These are phyloP conservation scores for Apophysomyces elegans DNA, from an alignment of 371 early-diverging fungal genomes.

Conservation along the genomic window DNA sequence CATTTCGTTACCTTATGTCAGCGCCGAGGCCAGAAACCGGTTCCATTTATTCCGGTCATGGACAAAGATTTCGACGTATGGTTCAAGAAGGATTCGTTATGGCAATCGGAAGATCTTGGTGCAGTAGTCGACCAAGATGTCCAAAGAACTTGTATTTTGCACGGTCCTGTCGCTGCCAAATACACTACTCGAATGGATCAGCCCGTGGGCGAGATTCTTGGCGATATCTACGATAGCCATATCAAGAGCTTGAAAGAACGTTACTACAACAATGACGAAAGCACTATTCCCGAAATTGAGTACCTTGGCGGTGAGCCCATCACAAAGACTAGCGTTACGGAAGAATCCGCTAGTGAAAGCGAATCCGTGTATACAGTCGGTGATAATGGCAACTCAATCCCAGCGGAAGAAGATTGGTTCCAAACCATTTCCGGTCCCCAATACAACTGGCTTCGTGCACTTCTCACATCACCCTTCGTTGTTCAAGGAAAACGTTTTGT, in stretches of 20 bases:
- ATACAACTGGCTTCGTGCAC: constrained; percentile 86
- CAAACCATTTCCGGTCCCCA: constrained; percentile 74
- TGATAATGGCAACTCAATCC: constrained; percentile 59
- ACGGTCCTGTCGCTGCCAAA: constrained; percentile 91
- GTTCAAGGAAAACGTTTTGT: constrained; percentile 80
- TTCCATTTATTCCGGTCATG: constrained; percentile 90
- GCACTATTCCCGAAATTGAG: constrained; percentile 79
- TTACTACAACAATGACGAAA: constrained; percentile 73
- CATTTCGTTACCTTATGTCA: constrained; percentile 87
- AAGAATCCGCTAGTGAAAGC: constrained; percentile 32
- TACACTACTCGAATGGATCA: constrained; percentile 82
- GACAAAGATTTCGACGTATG: constrained; percentile 93
- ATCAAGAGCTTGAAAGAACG: constrained; percentile 77
- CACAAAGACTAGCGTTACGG: constrained; percentile 19
- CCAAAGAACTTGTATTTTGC: constrained; percentile 91
- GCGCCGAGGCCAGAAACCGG: constrained; percentile 87
- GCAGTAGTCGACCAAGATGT: constrained; percentile 93
- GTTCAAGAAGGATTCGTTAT: constrained; percentile 97
- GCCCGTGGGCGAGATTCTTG: constrained; percentile 91
- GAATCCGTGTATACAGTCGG: constrained; percentile 64
- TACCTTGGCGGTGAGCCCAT: constrained; percentile 77
- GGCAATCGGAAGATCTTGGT: constrained; percentile 94
- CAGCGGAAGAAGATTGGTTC: constrained; percentile 74
- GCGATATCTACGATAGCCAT: constrained; percentile 85
- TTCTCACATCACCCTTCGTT: constrained; percentile 81